Conservation (phyloP, 306 rosid genomes). For the Trifolium repens region DNA sequence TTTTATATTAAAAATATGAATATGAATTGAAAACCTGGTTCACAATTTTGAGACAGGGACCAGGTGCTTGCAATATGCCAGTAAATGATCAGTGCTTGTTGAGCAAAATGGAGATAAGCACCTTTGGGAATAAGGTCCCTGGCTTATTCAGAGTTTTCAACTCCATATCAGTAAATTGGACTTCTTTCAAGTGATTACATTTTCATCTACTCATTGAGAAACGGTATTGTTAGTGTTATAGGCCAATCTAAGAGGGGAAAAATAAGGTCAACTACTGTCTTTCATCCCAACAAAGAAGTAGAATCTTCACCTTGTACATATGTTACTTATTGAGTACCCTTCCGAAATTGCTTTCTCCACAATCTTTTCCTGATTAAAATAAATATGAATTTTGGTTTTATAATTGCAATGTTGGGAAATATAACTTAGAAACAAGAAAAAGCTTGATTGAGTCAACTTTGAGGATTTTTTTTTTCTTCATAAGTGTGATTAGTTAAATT, state of each 20-base stretch:
- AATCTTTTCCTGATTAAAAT: conserved; percentile 64
- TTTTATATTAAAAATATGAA: too few relatives aligned
- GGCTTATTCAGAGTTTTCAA: conserved; percentile 8
- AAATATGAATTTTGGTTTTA: conserved; percentile 15
- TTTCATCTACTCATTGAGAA: conserved; percentile 13
- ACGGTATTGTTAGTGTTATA: not conserved
- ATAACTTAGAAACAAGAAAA: conserved; percentile 27
- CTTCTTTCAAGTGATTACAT: conserved; percentile 15
- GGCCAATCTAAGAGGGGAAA: not conserved
- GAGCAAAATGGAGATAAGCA: too few relatives aligned
- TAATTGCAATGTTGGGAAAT: conserved; percentile 3
- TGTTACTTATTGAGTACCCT: conserved; percentile 56
- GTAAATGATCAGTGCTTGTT: too few relatives aligned
- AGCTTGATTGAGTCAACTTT: conserved; percentile 16
- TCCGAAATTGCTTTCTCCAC: conserved; percentile 66
- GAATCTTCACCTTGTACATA: conserved; percentile 47
- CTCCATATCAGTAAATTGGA: not conserved
- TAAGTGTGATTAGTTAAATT: conserved; percentile 4
- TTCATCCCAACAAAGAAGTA: conserved; percentile 17
- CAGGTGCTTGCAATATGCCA: not conserved
- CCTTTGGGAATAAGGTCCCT: not conserved
- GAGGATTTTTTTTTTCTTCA: conserved; percentile 3
- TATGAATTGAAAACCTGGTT: too few relatives aligned
- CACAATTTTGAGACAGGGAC: not conserved
- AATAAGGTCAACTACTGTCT: not conserved